A percentile compares a stretch with the other conserved stretches of the same genome.
Conservation (phyloP, 1,139 yeast species). For the Saccharomyces hybrid region DNA sequence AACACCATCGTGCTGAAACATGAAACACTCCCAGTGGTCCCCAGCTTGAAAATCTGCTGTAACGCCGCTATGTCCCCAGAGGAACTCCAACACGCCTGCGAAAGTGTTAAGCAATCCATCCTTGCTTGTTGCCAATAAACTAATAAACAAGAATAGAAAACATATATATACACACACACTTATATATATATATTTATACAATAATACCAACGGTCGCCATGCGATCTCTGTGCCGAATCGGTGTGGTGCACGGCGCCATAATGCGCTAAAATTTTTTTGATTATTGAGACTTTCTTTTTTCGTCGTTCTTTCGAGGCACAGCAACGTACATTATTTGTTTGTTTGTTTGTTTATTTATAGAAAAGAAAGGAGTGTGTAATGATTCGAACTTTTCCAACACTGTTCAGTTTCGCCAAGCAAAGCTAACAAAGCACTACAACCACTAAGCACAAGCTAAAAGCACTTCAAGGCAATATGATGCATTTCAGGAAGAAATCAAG, state of each 20-base stretch:
- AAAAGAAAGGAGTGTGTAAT: neutral
- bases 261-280: neutral
- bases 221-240: neutral
- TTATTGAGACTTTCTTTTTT: neutral
- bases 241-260: neutral
- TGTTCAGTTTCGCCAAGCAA: neutral
- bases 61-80: slow-evolving; percentile 46
- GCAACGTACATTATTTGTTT: neutral
- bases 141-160: neutral
- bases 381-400: neutral
- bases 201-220: neutral
- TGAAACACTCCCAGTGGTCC: slow-evolving; percentile 69
- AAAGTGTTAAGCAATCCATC: slow-evolving; percentile 13
- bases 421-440: neutral
- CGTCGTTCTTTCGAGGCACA: neutral
- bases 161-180: neutral
- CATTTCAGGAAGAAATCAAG: slow-evolving; percentile 28
- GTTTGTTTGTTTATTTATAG: neutral
- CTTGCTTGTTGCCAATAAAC: slow-evolving; percentile 11
- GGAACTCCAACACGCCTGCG: slow-evolving; percentile 40
- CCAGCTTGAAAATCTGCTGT: slow-evolving; percentile 58
- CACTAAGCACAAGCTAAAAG: neutral
- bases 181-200: slow-evolving; percentile 3
- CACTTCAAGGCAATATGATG: slow-evolving; percentile 17
- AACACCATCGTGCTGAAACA: slow-evolving; percentile 63